These are phyloP conservation scores for Elongisporangium senticosum DNA, from an alignment of 352 stramenopile species.

Conservation along the genomic window DNA sequence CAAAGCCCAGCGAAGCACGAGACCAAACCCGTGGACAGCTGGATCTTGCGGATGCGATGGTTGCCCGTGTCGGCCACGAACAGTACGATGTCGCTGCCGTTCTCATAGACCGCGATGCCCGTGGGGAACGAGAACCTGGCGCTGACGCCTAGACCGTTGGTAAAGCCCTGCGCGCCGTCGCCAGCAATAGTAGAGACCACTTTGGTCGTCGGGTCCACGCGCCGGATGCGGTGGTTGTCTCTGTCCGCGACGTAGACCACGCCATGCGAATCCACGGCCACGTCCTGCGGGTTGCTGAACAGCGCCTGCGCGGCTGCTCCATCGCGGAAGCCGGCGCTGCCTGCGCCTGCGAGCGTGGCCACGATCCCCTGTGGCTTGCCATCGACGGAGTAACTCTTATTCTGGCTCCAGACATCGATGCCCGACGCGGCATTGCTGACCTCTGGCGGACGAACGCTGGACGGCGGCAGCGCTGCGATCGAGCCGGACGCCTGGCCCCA, in stretches of 20 bases:
- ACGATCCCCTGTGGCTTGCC: conserved; percentile 87
- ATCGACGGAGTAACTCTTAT: conserved; percentile 26
- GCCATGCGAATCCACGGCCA: conserved; percentile 88
- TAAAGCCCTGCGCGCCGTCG: conserved; percentile 35
- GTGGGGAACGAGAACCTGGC: conserved; percentile 67
- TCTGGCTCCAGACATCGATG: conserved; percentile 66
- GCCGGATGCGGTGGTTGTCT: conserved; percentile 91
- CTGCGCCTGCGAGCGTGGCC: conserved; percentile 86
- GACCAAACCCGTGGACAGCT: conserved; percentile 38
- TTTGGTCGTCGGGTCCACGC: conserved; percentile 47
- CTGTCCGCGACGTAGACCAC: conserved; percentile 95
- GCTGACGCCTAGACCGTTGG: conserved; percentile 27
- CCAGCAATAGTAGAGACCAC: conserved; percentile 53
- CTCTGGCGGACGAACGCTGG: conserved; percentile 16
- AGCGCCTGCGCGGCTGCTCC: conserved; percentile 48
- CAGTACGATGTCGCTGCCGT: conserved; percentile 29
- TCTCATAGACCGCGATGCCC: conserved; percentile 60
- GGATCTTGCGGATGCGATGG: conserved; percentile 74
- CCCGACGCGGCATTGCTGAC: conserved; percentile 12
- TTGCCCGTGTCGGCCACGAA: conserved; percentile 82
- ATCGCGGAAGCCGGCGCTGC: conserved; percentile 72
- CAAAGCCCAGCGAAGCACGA: conserved; percentile 89
- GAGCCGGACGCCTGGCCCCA: conserved; percentile 75
- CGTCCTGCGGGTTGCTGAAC: conserved; percentile 88
- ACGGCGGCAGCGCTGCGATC: conserved; percentile 10